phyloP scores from a whole-genome alignment of 2,329 filamentous ascomycete genomes.

The Didymella lethalis region DNA sequence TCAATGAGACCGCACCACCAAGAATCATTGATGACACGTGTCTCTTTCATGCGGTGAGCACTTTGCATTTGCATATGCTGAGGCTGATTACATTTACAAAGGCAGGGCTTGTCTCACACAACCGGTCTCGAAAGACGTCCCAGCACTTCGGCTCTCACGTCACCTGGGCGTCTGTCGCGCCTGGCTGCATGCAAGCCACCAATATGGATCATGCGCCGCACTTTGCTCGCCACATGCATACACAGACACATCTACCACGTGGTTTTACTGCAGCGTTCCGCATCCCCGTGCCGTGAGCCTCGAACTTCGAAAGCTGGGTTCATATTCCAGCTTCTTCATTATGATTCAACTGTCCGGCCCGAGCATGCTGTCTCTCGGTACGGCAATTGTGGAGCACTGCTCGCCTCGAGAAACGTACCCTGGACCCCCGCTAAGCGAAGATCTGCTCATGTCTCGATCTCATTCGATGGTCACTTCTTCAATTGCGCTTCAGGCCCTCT shows the following conservation, averaged over 20 bases:
- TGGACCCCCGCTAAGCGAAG: constrained; percentile 9
- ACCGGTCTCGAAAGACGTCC: neutral
- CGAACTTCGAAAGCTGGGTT: constrained; percentile 1
- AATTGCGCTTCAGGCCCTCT: neutral
- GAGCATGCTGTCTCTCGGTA: neutral
- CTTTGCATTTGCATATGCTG: neutral
- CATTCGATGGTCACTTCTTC: constrained; percentile 20
- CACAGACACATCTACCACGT: constrained; percentile 12
- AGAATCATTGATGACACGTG: neutral
- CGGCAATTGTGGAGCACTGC: constrained; percentile 1
- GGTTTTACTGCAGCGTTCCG: constrained; percentile 15
- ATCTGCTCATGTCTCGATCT: constrained; percentile 4
- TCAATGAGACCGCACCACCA: neutral
- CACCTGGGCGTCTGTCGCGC: constrained; percentile 10
- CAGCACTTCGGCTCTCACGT: constrained; percentile 6
- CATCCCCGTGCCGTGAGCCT: constrained; percentile 11
- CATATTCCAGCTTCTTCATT: neutral
- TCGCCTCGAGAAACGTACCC: constrained; percentile 1
- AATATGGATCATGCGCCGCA: constrained; percentile 13
- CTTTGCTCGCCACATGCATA: constrained; percentile 5
- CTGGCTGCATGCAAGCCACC: constrained; percentile 22
- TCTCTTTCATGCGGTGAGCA: neutral
- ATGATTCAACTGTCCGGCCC: constrained; percentile 9
- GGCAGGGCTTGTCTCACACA: neutral
- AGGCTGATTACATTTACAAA: neutral